Percentiles rank a stretch among this genome's conserved stretches.
phyloP scores from a whole-genome alignment of 345 rosid species.

The Citrus trifoliata region DNA sequence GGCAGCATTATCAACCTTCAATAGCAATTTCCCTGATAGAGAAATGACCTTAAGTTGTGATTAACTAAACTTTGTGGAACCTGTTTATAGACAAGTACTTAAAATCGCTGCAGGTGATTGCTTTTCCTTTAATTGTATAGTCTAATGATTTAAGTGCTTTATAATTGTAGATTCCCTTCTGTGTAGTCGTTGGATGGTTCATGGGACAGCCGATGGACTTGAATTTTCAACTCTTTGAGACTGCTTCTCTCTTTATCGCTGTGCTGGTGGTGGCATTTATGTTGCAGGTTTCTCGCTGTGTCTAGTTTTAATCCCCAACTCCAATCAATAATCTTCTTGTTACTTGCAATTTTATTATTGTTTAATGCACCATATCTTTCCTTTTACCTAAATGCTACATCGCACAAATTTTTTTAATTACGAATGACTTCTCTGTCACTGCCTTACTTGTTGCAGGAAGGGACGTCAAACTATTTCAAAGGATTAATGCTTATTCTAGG shows the following conservation, averaged over 20 bases:
- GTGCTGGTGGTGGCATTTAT: conserved; percentile 57
- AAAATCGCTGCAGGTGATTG: not conserved
- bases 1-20: not conserved
- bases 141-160: not conserved
- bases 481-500: conserved; percentile 50
- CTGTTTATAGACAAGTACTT: not conserved
- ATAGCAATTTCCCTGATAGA: not conserved
- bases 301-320: not conserved
- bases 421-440: not conserved
- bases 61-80: not conserved
- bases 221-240: conserved; percentile 52
- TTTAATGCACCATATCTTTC: too few relatives aligned
- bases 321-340: not conserved
- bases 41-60: not conserved
- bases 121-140: not conserved
- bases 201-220: conserved; percentile 46
- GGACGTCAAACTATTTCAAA: conserved; percentile 48
- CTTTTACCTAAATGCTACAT: too few relatives aligned
- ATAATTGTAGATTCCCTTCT: conserved; percentile 46
- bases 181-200: conserved; percentile 53
- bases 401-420: not conserved
- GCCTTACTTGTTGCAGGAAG: conserved; percentile 29
- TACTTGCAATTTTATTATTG: not conserved
- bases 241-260: conserved; percentile 47
- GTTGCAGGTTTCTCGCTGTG: conserved; percentile 36